Conservation (phyloP, 176 grass and related monocot species). For the Thinopyrum elongatum region DNA sequence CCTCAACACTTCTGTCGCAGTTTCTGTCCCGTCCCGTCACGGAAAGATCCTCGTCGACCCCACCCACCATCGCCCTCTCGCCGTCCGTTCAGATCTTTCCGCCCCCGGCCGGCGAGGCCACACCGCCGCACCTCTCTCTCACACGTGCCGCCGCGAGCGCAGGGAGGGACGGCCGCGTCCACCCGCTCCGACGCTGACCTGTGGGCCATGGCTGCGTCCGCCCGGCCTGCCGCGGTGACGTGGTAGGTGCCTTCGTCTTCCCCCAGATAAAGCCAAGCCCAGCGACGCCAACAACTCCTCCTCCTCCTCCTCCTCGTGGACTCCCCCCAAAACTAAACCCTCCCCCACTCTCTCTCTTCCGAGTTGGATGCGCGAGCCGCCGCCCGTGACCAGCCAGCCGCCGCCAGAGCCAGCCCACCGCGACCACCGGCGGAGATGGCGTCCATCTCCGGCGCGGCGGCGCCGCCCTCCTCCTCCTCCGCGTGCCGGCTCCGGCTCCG, state of each 20-base stretch:
- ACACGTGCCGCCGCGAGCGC: conserved; percentile 36
- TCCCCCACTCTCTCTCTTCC: neutral
- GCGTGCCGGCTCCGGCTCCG: conserved; percentile 35
- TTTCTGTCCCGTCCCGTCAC: neutral
- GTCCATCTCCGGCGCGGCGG: conserved; percentile 59
- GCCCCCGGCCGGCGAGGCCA: conserved; percentile 25
- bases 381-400: neutral
- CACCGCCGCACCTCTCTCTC: neutral
- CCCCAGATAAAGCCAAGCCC: conserved; percentile 39
- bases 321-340: conserved; percentile 22
- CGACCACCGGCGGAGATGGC: conserved; percentile 29
- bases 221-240: neutral
- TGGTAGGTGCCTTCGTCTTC: conserved; percentile 13
- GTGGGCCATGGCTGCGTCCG: neutral
- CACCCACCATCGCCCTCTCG: conserved; percentile 14
- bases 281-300: conserved; percentile 24
- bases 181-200: neutral
- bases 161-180: neutral
- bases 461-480: conserved; percentile 37
- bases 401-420: neutral
- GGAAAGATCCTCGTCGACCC: conserved; percentile 7
- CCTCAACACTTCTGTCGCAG: neutral
- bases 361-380: conserved; percentile 6
- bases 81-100: conserved; percentile 31
- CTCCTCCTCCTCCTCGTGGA: conserved; percentile 38